These are phyloP conservation scores for Grosmannia serpens DNA, from an alignment of 2,329 filamentous ascomycete species.

Conservation along the genomic window DNA sequence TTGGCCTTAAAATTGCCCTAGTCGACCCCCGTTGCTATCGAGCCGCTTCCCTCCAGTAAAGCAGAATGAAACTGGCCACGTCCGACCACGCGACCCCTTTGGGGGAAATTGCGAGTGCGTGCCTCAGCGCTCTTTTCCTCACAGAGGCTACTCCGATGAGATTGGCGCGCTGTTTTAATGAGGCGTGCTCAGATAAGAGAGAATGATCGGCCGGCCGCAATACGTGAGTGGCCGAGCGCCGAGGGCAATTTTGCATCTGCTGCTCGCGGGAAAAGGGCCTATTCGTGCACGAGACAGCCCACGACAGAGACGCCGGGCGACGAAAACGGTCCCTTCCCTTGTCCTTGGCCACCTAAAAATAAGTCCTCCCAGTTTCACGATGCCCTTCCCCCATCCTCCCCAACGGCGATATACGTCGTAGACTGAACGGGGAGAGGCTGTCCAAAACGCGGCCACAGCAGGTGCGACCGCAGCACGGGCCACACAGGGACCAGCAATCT, in stretches of 20 bases:
- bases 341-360: not conserved
- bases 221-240: not conserved
- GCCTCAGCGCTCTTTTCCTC: not conserved
- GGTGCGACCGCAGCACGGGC: not conserved
- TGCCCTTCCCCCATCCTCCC: not conserved
- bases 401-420: not conserved
- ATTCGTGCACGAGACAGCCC: not conserved
- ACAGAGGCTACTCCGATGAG: not conserved
- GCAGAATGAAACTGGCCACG: not conserved
- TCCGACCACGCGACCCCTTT: not conserved
- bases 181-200: not conserved
- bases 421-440: too few species aligned
- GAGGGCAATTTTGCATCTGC: not conserved
- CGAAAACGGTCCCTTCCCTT: not conserved
- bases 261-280: not conserved
- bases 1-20: not conserved
- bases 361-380: not conserved
- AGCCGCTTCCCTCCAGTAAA: not conserved
- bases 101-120: not conserved
- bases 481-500: not conserved
- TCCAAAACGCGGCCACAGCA: not conserved
- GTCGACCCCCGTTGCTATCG: not conserved
- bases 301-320: not conserved
- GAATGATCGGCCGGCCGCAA: not conserved
- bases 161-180: not conserved